A percentile compares a stretch with the other conserved stretches of the same genome.
These are phyloP conservation scores for Terfezia claveryi DNA, from an alignment of 495 filamentous ascomycete genomes.

Conservation along the genomic window DNA sequence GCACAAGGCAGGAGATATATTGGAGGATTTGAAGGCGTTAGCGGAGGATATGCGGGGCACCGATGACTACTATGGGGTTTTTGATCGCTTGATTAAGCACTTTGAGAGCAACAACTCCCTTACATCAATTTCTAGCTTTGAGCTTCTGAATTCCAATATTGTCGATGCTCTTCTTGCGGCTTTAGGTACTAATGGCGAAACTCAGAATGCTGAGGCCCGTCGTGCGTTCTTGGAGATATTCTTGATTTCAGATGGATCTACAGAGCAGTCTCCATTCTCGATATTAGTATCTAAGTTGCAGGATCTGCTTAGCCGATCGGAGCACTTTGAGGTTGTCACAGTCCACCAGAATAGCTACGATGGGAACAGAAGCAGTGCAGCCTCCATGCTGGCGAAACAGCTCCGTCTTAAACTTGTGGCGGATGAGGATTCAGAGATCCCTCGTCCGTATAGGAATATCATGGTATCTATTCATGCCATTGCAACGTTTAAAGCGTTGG, in stretches of 20 bases:
- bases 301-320: slow-evolving; percentile 81
- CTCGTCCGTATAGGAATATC: slow-evolving; percentile 63
- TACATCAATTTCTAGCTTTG: slow-evolving; percentile 91
- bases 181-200: slow-evolving; percentile 39
- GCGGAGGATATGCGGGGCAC: slow-evolving; percentile 24
- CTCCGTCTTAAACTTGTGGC: slow-evolving; percentile 73
- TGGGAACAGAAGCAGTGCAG: slow-evolving; percentile 72
- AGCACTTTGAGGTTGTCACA: slow-evolving; percentile 94
- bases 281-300: slow-evolving; percentile 84
- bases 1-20: slow-evolving; percentile 51
- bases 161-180: slow-evolving; percentile 63
- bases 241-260: slow-evolving; percentile 31
- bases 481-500: slow-evolving; percentile 87
- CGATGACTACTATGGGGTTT: slow-evolving; percentile 22
- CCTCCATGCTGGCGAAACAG: slow-evolving; percentile 93
- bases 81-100: slow-evolving; percentile 56
- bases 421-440: slow-evolving; percentile 77
- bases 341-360: slow-evolving; percentile 86
- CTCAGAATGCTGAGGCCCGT: slow-evolving; percentile 27
- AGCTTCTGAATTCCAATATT: slow-evolving; percentile 73
- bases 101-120: slow-evolving; percentile 67
- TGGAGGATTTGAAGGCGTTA: slow-evolving; percentile 47
- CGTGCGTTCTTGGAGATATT: slow-evolving; percentile 85
- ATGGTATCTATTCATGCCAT: slow-evolving; percentile 99
- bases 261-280: slow-evolving; percentile 56